A percentile compares a stretch with the other conserved stretches of the same genome.
phyloP scores from a whole-genome alignment of 75 land plant species.

The Isoetes taiwanensis region DNA sequence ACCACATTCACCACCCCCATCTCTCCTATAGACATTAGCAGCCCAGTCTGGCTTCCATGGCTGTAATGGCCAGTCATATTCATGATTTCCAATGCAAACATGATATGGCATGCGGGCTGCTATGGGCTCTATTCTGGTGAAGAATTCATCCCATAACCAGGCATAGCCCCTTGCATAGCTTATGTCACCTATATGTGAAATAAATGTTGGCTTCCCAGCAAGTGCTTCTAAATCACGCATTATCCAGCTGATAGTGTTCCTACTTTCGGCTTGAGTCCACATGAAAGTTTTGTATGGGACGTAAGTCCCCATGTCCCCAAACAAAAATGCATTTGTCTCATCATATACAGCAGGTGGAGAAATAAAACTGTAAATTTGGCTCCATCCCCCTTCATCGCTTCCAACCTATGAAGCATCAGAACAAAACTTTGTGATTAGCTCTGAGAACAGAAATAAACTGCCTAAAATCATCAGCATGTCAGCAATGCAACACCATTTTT shows the following conservation, averaged over 20 bases:
- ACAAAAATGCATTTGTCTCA: slow-evolving; percentile 72
- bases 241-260: slow-evolving; percentile 60
- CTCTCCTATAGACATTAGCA: slow-evolving; percentile 32
- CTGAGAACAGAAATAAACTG: not conserved
- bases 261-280: slow-evolving; percentile 69
- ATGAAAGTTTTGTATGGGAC: slow-evolving; percentile 59
- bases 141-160: slow-evolving; percentile 86
- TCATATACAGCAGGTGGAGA: slow-evolving; percentile 36
- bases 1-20: slow-evolving; percentile 96
- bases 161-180: slow-evolving; percentile 86
- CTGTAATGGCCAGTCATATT: slow-evolving; percentile 81
- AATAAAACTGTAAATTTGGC: slow-evolving; percentile 48
- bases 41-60: slow-evolving; percentile 87
- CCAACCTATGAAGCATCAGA: slow-evolving; percentile 57
- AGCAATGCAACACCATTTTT: too few species aligned
- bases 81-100: slow-evolving; percentile 93
- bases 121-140: slow-evolving; percentile 68
- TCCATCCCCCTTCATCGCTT: slow-evolving; percentile 47
- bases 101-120: slow-evolving; percentile 65
- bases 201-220: slow-evolving; percentile 50
- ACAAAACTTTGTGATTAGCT: not conserved
- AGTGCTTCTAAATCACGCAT: slow-evolving; percentile 57
- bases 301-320: slow-evolving; percentile 91
- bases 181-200: slow-evolving; percentile 90
- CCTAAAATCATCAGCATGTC: not conserved